Conservation (phyloP, 768 basidiomycete species). For the Kwoniella mangroviensis region DNA sequence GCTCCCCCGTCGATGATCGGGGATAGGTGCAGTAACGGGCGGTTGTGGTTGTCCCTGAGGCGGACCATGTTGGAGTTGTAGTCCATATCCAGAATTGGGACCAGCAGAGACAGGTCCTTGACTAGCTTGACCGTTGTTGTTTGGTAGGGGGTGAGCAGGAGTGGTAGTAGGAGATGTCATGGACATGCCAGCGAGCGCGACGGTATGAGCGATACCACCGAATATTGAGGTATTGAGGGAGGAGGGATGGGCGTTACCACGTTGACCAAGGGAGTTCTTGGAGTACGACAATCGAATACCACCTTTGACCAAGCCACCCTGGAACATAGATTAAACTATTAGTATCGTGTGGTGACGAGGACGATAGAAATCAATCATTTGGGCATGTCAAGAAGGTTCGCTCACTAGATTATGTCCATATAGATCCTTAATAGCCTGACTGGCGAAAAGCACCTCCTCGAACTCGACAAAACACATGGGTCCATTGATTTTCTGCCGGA, state of each 20-base stretch:
- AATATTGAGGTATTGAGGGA: constrained; percentile 33
- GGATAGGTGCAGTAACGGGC: constrained; percentile 13
- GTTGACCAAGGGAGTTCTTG: constrained; percentile 89
- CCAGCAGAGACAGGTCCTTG: constrained; percentile 18
- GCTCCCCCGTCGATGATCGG: constrained; percentile 24
- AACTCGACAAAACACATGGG: constrained; percentile 99
- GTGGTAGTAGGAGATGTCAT: constrained; percentile 19
- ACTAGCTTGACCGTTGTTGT: constrained; percentile 11
- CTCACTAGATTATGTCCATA: constrained; percentile 80
- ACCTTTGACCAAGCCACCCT: constrained; percentile 85
- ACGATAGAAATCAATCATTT: not conserved
- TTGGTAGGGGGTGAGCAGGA: constrained; percentile 18
- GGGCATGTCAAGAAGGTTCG: constrained; percentile 2
- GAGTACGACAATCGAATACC: constrained; percentile 97
- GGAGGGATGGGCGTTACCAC: constrained; percentile 45
- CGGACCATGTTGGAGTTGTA: constrained; percentile 23
- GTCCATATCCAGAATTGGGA: constrained; percentile 10
- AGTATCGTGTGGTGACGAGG: constrained; percentile 5
- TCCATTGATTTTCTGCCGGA: constrained; percentile 93
- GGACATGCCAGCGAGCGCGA: constrained; percentile 52
- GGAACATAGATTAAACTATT: constrained; percentile 3
- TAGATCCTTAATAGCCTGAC: constrained; percentile 83
- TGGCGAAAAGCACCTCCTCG: constrained; percentile 82
- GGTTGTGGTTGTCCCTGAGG: not conserved
- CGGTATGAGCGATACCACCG: constrained; percentile 49